Evolutionary conservation across 108 stramenopile genomes (phyloP).

Genomic region (Nannochloropsis oceanica): DNA sequence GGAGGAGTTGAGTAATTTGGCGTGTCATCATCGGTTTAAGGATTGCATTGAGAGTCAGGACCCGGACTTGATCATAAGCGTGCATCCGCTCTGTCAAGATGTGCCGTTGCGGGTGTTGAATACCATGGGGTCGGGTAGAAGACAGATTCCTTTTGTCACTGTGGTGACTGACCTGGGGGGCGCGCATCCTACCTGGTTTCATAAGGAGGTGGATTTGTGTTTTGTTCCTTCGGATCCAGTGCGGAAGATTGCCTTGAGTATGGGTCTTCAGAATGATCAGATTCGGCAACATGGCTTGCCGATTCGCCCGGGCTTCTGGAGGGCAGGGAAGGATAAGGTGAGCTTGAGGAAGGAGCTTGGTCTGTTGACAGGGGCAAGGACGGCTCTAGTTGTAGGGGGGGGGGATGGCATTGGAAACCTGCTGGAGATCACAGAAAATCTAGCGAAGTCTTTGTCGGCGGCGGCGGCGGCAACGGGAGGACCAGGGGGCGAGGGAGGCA

Average conservation of each 20-base stretch:
- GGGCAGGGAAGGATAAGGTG: slow-evolving; percentile 32
- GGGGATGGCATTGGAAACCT: slow-evolving; percentile 91
- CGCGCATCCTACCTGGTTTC: slow-evolving; percentile 81
- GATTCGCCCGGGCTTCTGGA: slow-evolving; percentile 82
- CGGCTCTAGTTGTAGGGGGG: slow-evolving; percentile 79
- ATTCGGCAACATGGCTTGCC: slow-evolving; percentile 78
- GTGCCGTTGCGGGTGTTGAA: slow-evolving; percentile 60
- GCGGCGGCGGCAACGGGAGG: slow-evolving; percentile 32
- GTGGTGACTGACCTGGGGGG: slow-evolving; percentile 91
- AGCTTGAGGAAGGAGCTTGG: slow-evolving; percentile 48
- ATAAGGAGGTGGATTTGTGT: slow-evolving; percentile 61
- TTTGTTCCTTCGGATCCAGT: slow-evolving; percentile 75
- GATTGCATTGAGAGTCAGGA: slow-evolving; percentile 46
- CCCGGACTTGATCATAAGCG: slow-evolving; percentile 84
- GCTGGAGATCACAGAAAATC: slow-evolving; percentile 52
- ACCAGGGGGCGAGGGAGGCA: slow-evolving; percentile 12
- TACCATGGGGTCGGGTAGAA: slow-evolving; percentile 46
- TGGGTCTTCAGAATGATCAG: slow-evolving; percentile 48
- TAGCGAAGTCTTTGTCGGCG: slow-evolving; percentile 36
- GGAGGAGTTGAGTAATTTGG: slow-evolving; percentile 39
- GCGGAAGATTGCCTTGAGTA: slow-evolving; percentile 46
- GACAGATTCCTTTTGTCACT: slow-evolving; percentile 72
- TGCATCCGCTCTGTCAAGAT: slow-evolving; percentile 86
- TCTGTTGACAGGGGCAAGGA: slow-evolving; percentile 40
- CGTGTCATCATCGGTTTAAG: slow-evolving; percentile 45